A percentile compares a stretch with the other conserved stretches of the same genome.
phyloP scores from a whole-genome alignment of 2,329 filamentous ascomycete genomes.

The Colletotrichum sp. region DNA sequence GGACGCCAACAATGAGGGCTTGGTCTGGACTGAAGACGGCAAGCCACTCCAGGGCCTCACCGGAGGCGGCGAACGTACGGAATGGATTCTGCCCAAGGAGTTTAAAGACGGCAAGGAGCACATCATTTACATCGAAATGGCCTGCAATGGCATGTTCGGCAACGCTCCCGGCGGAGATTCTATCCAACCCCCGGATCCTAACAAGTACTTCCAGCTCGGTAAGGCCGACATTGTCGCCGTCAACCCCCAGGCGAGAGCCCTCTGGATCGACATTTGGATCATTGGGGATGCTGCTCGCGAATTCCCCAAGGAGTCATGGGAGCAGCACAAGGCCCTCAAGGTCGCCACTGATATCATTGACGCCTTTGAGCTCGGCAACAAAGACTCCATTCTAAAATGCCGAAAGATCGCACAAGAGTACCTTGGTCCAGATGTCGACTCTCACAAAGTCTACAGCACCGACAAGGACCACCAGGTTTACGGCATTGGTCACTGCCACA shows the following conservation, averaged over 20 bases:
- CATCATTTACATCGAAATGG: slow-evolving; percentile 95
- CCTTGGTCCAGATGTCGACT: slow-evolving; percentile 81
- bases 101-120: slow-evolving; percentile 89
- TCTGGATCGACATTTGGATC: slow-evolving; percentile 95
- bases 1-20: slow-evolving; percentile 93
- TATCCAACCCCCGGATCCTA: slow-evolving; percentile 88
- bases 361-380: slow-evolving; percentile 80
- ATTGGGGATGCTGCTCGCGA: slow-evolving; percentile 91
- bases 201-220: slow-evolving; percentile 78
- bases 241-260: slow-evolving; percentile 81
- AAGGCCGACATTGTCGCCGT: slow-evolving; percentile 89
- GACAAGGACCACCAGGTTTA: slow-evolving; percentile 79
- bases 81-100: slow-evolving; percentile 86
- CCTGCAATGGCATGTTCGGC: slow-evolving; percentile 98
- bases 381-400: slow-evolving; percentile 78
- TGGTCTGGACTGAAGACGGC: slow-evolving; percentile 93
- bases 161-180: slow-evolving; percentile 84
- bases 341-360: slow-evolving; percentile 90
- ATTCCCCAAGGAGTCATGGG: slow-evolving; percentile 86
- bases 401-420: slow-evolving; percentile 86
- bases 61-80: slow-evolving; percentile 83
- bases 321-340: slow-evolving; percentile 85
- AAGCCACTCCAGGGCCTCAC: slow-evolving; percentile 90
- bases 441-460: slow-evolving; percentile 81
- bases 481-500: slow-evolving; percentile 95